These are phyloP conservation scores for Cymbopogon flexuosus DNA, from an alignment of 202 grass and related monocot genomes.

Conservation along the genomic window DNA sequence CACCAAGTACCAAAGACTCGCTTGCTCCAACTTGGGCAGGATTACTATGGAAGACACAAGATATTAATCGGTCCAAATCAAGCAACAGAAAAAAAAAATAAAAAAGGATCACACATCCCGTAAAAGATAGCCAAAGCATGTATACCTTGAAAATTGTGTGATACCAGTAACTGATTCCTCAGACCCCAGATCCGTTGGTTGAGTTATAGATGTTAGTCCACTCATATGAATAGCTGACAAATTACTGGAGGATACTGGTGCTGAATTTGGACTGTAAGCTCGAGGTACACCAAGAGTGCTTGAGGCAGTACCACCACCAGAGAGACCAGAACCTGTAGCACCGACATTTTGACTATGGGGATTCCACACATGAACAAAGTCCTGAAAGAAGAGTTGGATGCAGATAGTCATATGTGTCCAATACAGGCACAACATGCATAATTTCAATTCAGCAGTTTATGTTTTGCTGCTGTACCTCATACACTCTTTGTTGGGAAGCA, in stretches of 20 bases:
- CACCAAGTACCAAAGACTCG: conserved; percentile 42
- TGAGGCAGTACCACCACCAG: conserved; percentile 37
- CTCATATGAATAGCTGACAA: conserved; percentile 47
- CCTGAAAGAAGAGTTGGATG: conserved; percentile 40
- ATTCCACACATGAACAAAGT: conserved; percentile 71
- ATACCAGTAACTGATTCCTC: conserved; percentile 46
- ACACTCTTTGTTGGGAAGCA: conserved; percentile 56
- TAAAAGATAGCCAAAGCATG: background rate
- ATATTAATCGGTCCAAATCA: conserved; percentile 7
- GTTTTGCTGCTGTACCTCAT: conserved; percentile 55
- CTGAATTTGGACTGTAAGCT: conserved; percentile 54
- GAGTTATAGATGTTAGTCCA: conserved; percentile 45
- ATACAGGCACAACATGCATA: conserved; percentile 11
- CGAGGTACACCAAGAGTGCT: conserved; percentile 41
- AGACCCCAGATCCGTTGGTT: conserved; percentile 44
- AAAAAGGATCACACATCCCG: background rate
- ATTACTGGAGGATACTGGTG: conserved; percentile 25
- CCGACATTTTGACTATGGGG: conserved; percentile 50
- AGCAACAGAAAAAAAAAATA: background rate
- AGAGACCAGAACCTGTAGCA: conserved; percentile 39
- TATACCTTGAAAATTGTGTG: conserved; percentile 48
- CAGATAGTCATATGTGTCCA: background rate
- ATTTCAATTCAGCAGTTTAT: conserved; percentile 18
- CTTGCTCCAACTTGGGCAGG: conserved; percentile 35
- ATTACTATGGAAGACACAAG: conserved; percentile 31